Conservation (phyloP, 805 yeast species). For the Yarrowia sp. region DNA sequence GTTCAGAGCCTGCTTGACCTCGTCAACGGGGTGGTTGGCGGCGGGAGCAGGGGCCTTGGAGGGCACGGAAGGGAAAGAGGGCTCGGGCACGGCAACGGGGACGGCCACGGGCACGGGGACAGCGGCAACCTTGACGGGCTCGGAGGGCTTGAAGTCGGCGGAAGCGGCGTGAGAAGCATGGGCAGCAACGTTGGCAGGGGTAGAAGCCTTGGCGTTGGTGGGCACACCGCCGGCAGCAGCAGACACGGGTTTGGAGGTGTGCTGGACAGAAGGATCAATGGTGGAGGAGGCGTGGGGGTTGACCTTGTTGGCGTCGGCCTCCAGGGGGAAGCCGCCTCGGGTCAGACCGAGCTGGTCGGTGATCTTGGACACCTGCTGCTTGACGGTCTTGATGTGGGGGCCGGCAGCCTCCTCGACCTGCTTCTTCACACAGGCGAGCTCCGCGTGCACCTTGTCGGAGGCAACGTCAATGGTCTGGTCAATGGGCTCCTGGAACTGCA, state of each 20-base stretch:
- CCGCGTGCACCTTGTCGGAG: constrained; percentile 45
- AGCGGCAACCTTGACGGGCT: constrained; percentile 31
- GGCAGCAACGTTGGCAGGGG: constrained; percentile 39
- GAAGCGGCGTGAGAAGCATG: constrained; percentile 37
- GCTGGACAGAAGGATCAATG: constrained; percentile 39
- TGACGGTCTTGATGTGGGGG: constrained; percentile 50
- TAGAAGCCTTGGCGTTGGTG: constrained; percentile 16
- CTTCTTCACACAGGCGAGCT: constrained; percentile 43
- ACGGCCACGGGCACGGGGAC: constrained; percentile 34
- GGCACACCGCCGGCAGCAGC: constrained; percentile 39
- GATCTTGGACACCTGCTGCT: constrained; percentile 43
- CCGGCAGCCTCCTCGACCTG: constrained; percentile 49
- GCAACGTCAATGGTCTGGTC: constrained; percentile 55
- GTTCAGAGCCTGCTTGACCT: constrained; percentile 36
- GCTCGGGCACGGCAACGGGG: constrained; percentile 39
- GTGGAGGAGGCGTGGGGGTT: constrained; percentile 43
- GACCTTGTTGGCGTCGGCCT: constrained; percentile 42
- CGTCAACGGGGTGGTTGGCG: constrained; percentile 27
- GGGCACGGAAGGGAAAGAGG: constrained; percentile 33
- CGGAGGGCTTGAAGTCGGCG: constrained; percentile 23
- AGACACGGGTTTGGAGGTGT: constrained; percentile 40
- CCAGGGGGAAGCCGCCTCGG: constrained; percentile 51
- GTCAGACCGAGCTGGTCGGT: constrained; percentile 45
- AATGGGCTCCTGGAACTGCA: constrained; percentile 76
- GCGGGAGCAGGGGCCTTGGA: constrained; percentile 23